Conservation (phyloP, 208 protist genomes). For the Acanthamoeba culbertsoni region DNA sequence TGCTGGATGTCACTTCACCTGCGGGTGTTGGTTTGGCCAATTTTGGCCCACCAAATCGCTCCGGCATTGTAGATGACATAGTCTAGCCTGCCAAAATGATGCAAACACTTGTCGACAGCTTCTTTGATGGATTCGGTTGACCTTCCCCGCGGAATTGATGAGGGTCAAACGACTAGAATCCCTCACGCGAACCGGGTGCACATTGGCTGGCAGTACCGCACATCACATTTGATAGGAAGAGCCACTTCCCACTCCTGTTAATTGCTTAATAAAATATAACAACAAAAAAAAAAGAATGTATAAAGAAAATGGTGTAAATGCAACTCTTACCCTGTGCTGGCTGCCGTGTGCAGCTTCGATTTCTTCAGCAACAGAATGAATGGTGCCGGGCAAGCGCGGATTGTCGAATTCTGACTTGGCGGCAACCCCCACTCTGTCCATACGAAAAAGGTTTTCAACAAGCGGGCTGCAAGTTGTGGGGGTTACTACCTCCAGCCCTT, state of each 20-base stretch:
- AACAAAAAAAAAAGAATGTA: neutral
- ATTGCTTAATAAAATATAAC: no score
- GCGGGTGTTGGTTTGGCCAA: neutral
- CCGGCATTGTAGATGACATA: constrained; percentile 10
- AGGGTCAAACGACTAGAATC: no score
- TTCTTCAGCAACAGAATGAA: constrained; percentile 14
- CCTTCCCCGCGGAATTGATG: no score
- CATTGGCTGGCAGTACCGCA: no score
- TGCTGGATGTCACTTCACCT: neutral
- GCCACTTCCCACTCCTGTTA: no score
- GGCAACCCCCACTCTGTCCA: neutral
- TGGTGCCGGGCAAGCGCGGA: neutral
- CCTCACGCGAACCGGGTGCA: no score
- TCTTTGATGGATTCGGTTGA: neutral
- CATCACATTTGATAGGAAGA: no score
- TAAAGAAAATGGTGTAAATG: neutral
- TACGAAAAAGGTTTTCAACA: neutral
- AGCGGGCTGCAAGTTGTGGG: neutral
- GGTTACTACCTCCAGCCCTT: neutral
- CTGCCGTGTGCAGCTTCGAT: neutral
- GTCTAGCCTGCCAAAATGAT: neutral
- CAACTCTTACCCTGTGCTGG: neutral
- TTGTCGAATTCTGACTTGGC: neutral
- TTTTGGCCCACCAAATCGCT: neutral
- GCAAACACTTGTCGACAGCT: neutral